Percentiles rank a stretch among this genome's conserved stretches.
Conservation (phyloP, 164 flowering plant genomes). For the Vitis cinerea region DNA sequence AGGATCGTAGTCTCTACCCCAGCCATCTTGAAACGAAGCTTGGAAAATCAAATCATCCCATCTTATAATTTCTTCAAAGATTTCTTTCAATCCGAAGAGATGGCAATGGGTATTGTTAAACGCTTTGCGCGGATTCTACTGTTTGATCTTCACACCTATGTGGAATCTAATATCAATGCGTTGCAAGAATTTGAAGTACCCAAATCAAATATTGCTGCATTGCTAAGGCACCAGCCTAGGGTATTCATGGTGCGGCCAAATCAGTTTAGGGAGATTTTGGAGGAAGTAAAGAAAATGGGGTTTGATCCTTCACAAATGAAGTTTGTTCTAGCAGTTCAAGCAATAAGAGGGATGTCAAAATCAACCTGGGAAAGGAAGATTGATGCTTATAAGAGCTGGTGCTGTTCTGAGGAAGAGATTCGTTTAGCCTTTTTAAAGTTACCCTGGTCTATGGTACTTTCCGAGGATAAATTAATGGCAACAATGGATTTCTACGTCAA, state of each 20-base stretch:
- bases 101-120: neutral
- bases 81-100: neutral
- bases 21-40: slow-evolving; percentile 6
- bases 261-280: slow-evolving; percentile 1
- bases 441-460: slow-evolving; percentile 4
- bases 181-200: slow-evolving; percentile 21
- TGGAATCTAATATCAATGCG: slow-evolving; percentile 11
- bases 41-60: slow-evolving; percentile 16
- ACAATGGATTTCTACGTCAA: slow-evolving; percentile 17
- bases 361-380: slow-evolving; percentile 13
- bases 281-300: slow-evolving; percentile 8
- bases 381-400: slow-evolving; percentile 7
- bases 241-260: neutral
- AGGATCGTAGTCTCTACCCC: slow-evolving; percentile 6
- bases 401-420: slow-evolving; percentile 15
- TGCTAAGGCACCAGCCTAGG: neutral
- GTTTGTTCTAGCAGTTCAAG: neutral
- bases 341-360: neutral
- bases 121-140: neutral
- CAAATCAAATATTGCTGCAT: neutral
- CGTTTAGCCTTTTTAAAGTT: neutral
- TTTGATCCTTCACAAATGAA: neutral
- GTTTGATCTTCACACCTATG: neutral
- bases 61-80: slow-evolving; percentile 2
- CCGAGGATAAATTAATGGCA: slow-evolving; percentile 9